Conservation (phyloP, 1,284 basidiomycete species). For the Boletus smithii region DNA sequence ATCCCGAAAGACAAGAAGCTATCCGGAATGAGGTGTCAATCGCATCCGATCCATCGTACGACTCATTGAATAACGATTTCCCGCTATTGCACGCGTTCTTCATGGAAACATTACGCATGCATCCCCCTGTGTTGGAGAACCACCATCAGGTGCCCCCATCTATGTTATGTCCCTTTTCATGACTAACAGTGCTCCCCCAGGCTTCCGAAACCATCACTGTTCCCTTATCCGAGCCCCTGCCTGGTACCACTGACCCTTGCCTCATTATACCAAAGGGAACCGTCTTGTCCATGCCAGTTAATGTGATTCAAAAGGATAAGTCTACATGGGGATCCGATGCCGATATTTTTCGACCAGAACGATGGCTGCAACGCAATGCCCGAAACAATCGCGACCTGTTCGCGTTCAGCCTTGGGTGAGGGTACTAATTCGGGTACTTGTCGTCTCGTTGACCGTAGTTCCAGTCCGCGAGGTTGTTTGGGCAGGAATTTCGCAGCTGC, state of each 20-base stretch:
- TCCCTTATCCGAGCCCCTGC: conserved; percentile 49
- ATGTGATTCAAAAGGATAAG: conserved; percentile 53
- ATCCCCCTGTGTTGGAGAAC: conserved; percentile 58
- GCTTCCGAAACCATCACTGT: conserved; percentile 45
- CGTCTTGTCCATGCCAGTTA: conserved; percentile 51
- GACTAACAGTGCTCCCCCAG: conserved; percentile 27
- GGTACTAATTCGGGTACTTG: background rate
- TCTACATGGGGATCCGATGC: conserved; percentile 57
- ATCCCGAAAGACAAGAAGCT: conserved; percentile 43
- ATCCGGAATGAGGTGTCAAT: conserved; percentile 49
- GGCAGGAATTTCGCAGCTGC: conserved; percentile 52
- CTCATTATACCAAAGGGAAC: conserved; percentile 55
- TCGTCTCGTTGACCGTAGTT: conserved; percentile 8
- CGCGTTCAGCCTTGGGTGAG: conserved; percentile 56
- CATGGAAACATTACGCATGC: conserved; percentile 55
- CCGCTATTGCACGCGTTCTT: conserved; percentile 54
- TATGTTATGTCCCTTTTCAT: background rate
- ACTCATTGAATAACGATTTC: conserved; percentile 45
- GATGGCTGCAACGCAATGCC: conserved; percentile 48
- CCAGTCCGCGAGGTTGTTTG: conserved; percentile 53
- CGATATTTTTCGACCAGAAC: conserved; percentile 50
- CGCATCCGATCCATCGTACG: conserved; percentile 46
- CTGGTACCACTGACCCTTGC: conserved; percentile 38
- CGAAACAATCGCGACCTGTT: conserved; percentile 44
- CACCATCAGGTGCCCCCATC: conserved; percentile 48